phyloP scores from a whole-genome alignment of 371 early-diverging fungal species.

The Vairimorpha necatrix region DNA sequence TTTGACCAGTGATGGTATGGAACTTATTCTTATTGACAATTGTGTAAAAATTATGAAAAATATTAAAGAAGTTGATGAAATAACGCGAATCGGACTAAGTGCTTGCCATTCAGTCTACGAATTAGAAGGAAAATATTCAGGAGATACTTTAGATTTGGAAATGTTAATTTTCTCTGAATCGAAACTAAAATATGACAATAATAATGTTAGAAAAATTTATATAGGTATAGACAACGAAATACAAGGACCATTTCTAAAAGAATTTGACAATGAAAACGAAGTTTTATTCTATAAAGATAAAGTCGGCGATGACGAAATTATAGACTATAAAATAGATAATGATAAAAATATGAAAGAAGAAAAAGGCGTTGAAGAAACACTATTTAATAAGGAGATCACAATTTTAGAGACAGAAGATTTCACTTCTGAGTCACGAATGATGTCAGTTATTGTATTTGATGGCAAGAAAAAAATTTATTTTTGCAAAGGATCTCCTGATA shows the following conservation, averaged over 20 bases:
- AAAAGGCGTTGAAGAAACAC: too few relatives aligned
- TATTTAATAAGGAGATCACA: background rate
- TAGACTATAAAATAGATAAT: background rate
- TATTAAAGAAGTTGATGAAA: constrained; percentile 7
- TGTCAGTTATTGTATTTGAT: constrained; percentile 76
- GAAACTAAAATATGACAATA: background rate
- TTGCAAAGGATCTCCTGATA: constrained; percentile 62
- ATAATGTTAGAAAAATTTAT: constrained; percentile 53
- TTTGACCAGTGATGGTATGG: constrained; percentile 90
- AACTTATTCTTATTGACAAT: constrained; percentile 76
- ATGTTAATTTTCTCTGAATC: constrained; percentile 88
- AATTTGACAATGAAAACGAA: constrained; percentile 27
- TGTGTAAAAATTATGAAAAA: background rate
- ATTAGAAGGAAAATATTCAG: constrained; percentile 77
- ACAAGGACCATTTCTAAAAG: constrained; percentile 37
- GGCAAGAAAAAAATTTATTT: constrained; percentile 61
- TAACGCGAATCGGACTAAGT: constrained; percentile 69
- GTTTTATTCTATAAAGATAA: constrained; percentile 29
- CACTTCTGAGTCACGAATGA: constrained; percentile 77
- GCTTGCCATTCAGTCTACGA: constrained; percentile 89
- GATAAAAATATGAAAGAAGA: constrained; percentile 9
- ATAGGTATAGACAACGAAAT: constrained; percentile 11
- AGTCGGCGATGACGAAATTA: constrained; percentile 27
- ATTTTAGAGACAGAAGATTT: constrained; percentile 83
- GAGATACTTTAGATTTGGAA: constrained; percentile 92